Conservation (phyloP, 495 filamentous ascomycete genomes). For the Cryomyces minteri region DNA sequence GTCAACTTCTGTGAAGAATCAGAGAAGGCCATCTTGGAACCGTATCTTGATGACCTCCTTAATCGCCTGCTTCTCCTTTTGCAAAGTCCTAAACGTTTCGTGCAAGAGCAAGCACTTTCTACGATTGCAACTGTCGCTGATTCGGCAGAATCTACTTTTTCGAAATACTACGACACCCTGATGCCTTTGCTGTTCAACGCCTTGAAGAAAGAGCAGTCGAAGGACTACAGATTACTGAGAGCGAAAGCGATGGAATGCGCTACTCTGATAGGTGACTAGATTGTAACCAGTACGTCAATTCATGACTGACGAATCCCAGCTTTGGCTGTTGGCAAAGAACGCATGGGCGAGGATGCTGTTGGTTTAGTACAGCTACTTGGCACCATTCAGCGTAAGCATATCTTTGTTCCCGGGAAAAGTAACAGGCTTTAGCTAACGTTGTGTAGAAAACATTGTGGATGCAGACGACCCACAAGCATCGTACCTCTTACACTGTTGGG, state of each 20-base stretch:
- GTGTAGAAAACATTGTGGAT: slow-evolving; percentile 54
- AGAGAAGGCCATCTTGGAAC: slow-evolving; percentile 78
- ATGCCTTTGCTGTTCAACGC: slow-evolving; percentile 93
- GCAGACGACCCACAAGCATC: slow-evolving; percentile 91
- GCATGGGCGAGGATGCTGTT: slow-evolving; percentile 73
- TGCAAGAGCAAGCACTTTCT: slow-evolving; percentile 94
- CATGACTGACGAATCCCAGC: slow-evolving; percentile 22
- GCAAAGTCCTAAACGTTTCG: slow-evolving; percentile 79
- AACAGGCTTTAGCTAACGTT: neutral
- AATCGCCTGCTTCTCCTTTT: slow-evolving; percentile 67
- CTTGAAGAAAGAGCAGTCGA: slow-evolving; percentile 69
- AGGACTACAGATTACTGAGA: slow-evolving; percentile 76
- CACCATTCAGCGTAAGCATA: slow-evolving; percentile 46
- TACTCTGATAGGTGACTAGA: slow-evolving; percentile 48
- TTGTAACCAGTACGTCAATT: neutral
- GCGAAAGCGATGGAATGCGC: slow-evolving; percentile 99
- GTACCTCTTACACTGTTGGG: slow-evolving; percentile 98
- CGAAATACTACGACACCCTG: slow-evolving; percentile 84
- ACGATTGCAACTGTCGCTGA: slow-evolving; percentile 98
- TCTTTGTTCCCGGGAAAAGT: too few species aligned
- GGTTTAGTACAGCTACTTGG: slow-evolving; percentile 72
- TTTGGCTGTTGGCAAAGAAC: slow-evolving; percentile 82
- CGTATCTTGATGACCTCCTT: slow-evolving; percentile 80
- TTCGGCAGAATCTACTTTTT: slow-evolving; percentile 87
- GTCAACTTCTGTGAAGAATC: slow-evolving; percentile 99